Conservation (phyloP, 2,329 filamentous ascomycete species). For the Penicillium italicum region DNA sequence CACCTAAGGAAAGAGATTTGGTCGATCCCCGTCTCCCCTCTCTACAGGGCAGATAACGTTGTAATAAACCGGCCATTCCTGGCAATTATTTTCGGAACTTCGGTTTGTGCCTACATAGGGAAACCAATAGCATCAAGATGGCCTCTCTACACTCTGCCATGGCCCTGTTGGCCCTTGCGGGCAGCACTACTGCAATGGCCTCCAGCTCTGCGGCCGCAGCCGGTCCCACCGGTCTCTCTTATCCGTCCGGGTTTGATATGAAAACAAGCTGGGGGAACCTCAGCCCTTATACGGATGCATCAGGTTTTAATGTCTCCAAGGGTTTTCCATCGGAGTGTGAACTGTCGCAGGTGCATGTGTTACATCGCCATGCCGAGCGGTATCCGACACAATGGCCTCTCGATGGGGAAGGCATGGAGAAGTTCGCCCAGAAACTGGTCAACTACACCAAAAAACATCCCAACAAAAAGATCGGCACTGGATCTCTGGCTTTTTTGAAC, state of each 20-base stretch:
- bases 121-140: conserved; percentile 1
- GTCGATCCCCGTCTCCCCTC: background rate
- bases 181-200: conserved; percentile 1
- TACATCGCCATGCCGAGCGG: conserved; percentile 55
- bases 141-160: background rate
- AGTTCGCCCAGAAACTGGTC: conserved; percentile 48
- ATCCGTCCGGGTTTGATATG: conserved; percentile 29
- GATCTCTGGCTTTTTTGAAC: conserved; percentile 52
- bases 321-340: conserved; percentile 55
- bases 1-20: background rate
- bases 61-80: background rate
- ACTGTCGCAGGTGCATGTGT: conserved; percentile 51
- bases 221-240: conserved; percentile 23
- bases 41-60: background rate
- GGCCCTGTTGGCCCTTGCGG: conserved; percentile 7
- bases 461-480: conserved; percentile 37
- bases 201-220: conserved; percentile 6
- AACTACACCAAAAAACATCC: conserved; percentile 44
- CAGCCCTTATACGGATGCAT: conserved; percentile 25
- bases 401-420: conserved; percentile 49
- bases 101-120: background rate
- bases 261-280: conserved; percentile 30
- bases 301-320: conserved; percentile 20
- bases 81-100: background rate
- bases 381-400: conserved; percentile 48